Base-by-base conservation (phyloP, 139 green algal species). In the Zygnema circumcarinatum region DNA sequence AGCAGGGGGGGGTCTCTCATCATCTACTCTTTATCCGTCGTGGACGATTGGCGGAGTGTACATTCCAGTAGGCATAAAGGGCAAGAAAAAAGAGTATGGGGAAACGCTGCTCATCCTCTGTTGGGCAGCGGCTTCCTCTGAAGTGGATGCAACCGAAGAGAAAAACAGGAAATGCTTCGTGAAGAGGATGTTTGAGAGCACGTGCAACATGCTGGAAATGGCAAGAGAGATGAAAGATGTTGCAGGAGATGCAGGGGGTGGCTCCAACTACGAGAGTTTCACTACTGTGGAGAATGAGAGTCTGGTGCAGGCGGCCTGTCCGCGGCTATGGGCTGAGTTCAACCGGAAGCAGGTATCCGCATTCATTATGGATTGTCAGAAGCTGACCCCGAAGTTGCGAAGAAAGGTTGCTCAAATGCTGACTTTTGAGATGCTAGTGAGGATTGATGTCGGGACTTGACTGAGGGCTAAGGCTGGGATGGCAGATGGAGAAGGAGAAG, bases 31-130 rank as follows among this genome's bases (percentile, higher is more conserved):
- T 3, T 3, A 78, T 78, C 69, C 35, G 11, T 78, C 75, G 32
- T 53, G 20, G 16, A 53, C 32, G 75, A 53, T 83, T 25, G 11
- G 36, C 11, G 75, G 75, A n/a, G 20, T 72, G 20, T 83, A 83
- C 32, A 40, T 83, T 47, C 75, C 75, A 38, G n/a, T 35, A 53
- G 2, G 2, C 3, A 83, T 83, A n/a, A 2, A 52, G 32, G 20
- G 75, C 2, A 68, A 38, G 21, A 83, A 83, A 56, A 56, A 68
- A 40, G 75, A 83, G 2, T 53, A 33, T 39, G 75, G 75, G 7
- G 75, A 83, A 53, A 53, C 20, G 75, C 32, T 83, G 3, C 53
- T 52, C 11, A 7, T 38, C 3, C 75, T 83, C 16, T 7, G 3
- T 47, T 83, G 75, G 69, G 7, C 69, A 39, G 11, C 16, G 7